Conservation (phyloP, 495 filamentous ascomycete species). For the Aspergillus avenaceus region DNA sequence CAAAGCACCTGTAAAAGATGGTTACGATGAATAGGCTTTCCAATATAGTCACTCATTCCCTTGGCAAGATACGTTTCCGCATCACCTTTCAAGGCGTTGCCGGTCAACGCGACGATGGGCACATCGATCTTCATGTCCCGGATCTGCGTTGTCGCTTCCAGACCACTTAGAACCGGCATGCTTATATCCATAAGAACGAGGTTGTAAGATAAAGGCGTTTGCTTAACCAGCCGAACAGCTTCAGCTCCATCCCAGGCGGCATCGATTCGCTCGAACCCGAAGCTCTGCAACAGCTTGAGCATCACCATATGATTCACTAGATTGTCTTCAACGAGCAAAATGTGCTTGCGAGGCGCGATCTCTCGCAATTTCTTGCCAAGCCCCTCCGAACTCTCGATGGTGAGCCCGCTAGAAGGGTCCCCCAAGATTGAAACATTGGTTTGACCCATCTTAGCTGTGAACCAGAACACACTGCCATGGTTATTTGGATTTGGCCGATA, state of each 20-base stretch:
- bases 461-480: slow-evolving; percentile 57
- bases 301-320: slow-evolving; percentile 62
- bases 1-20: not conserved
- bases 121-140: slow-evolving; percentile 46
- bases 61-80: slow-evolving; percentile 52
- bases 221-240: slow-evolving; percentile 49
- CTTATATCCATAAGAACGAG: slow-evolving; percentile 60
- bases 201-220: slow-evolving; percentile 48
- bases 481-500: slow-evolving; percentile 50
- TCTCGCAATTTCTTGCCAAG: slow-evolving; percentile 20
- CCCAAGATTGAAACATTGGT: not conserved
- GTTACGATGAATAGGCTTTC: slow-evolving; percentile 46
- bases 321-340: slow-evolving; percentile 58
- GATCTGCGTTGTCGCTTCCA: slow-evolving; percentile 60
- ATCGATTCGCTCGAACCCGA: slow-evolving; percentile 52
- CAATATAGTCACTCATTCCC: slow-evolving; percentile 61
- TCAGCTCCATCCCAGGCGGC: slow-evolving; percentile 53
- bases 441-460: slow-evolving; percentile 49
- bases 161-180: slow-evolving; percentile 71
- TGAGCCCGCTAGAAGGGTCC: not conserved
- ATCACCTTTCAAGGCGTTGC: slow-evolving; percentile 60
- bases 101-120: slow-evolving; percentile 62
- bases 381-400: not conserved
- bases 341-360: slow-evolving; percentile 40
- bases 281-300: slow-evolving; percentile 49